Conservation (phyloP, 768 basidiomycete species). For the Glaciozyma martinii region DNA sequence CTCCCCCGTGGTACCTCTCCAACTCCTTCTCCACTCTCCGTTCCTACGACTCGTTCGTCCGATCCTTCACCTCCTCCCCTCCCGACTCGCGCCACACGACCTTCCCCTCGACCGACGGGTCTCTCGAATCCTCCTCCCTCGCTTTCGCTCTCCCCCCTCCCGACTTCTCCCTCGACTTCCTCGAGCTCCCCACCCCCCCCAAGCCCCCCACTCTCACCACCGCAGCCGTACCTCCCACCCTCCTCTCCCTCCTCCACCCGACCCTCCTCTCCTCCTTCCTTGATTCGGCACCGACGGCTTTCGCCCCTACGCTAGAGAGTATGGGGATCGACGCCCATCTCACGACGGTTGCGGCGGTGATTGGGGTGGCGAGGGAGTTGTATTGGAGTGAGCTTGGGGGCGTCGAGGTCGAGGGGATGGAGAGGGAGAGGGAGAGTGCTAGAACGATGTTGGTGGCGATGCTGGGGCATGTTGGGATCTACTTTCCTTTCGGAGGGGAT, state of each 20-base stretch:
- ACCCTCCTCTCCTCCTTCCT: constrained; percentile 74
- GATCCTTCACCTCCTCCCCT: constrained; percentile 8
- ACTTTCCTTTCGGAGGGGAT: constrained; percentile 66
- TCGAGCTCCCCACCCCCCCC: background rate
- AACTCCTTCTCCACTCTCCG: constrained; percentile 51
- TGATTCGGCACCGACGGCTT: constrained; percentile 74
- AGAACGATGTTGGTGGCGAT: constrained; percentile 38
- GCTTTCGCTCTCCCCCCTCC: background rate
- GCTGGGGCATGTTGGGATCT: constrained; percentile 64
- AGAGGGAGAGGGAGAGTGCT: constrained; percentile 23
- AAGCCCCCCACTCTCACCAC: background rate
- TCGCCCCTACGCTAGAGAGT: constrained; percentile 48
- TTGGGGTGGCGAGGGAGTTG: constrained; percentile 52
- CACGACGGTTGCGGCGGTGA: constrained; percentile 47
- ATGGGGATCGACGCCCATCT: constrained; percentile 1
- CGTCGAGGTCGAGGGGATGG: background rate
- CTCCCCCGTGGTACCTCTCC: constrained; percentile 57
- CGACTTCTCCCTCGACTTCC: background rate
- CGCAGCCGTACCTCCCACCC: background rate
- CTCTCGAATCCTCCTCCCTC: constrained; percentile 8
- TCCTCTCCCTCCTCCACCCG: constrained; percentile 59
- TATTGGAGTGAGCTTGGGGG: constrained; percentile 50
- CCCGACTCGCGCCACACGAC: background rate
- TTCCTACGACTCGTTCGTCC: constrained; percentile 43
- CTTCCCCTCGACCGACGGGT: background rate